phyloP scores from a whole-genome alignment of 495 filamentous ascomycete species.

The Friedmanniomyces simplex region DNA sequence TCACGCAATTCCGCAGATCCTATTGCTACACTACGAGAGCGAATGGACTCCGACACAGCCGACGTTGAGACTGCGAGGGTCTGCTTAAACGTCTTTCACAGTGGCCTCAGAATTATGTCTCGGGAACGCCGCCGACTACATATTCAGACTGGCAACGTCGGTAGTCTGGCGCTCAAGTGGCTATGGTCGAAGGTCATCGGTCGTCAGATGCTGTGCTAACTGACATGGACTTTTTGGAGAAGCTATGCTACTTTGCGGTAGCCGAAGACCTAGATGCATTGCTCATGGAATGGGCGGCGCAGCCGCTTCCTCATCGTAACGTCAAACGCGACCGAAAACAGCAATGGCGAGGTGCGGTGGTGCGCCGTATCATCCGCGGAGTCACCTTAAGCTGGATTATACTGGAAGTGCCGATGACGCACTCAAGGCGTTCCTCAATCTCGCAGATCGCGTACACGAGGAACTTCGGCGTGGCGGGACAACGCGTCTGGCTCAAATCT shows the following conservation, averaged over 20 bases:
- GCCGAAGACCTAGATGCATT: neutral
- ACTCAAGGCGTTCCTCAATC: neutral
- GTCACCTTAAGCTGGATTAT: neutral
- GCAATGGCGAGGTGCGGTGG: neutral
- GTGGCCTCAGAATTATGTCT: neutral
- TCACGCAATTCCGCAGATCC: neutral
- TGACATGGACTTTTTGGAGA: neutral
- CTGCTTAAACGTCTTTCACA: neutral
- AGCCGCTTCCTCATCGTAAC: neutral
- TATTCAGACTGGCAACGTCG: neutral
- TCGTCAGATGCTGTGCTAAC: neutral
- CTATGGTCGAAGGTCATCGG: neutral
- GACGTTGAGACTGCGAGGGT: neutral
- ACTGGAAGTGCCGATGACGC: neutral
- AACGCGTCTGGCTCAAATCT: neutral
- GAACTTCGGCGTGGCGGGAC: neutral
- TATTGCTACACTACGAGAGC: neutral
- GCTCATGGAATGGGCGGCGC: neutral
- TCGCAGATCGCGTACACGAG: neutral
- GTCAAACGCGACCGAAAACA: neutral
- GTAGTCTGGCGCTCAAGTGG: neutral
- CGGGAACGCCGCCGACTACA: neutral
- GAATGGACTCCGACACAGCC: neutral
- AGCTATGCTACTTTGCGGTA: neutral
- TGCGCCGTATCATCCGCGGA: neutral